These are phyloP conservation scores for Talaromyces sp. DNA, from an alignment of 2,329 filamentous ascomycete genomes.

Conservation along the genomic window DNA sequence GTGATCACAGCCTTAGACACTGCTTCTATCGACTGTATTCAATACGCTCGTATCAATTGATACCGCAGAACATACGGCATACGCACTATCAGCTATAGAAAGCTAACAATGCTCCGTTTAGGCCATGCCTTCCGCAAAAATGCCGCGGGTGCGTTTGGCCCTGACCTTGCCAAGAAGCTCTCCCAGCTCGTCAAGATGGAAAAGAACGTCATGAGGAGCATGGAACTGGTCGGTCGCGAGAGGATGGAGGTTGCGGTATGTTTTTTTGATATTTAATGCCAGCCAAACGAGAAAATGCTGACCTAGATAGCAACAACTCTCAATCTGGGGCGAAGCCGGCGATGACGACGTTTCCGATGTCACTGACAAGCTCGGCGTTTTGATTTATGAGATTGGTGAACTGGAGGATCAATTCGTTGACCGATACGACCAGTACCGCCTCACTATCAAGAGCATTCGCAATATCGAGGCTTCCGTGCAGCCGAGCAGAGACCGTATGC, in stretches of 20 bases:
- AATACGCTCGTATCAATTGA: not conserved
- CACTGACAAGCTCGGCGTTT: slow-evolving; percentile 95
- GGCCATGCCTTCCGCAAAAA: slow-evolving; percentile 60
- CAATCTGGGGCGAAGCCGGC: slow-evolving; percentile 90
- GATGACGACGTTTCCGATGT: slow-evolving; percentile 98
- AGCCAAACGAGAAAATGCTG: not conserved
- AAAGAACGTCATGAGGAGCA: slow-evolving; percentile 99
- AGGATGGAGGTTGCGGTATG: slow-evolving; percentile 97
- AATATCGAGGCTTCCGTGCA: slow-evolving; percentile 99
- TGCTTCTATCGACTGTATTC: not conserved
- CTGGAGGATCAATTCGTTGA: slow-evolving; percentile 98
- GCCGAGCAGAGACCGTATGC: slow-evolving; percentile 89
- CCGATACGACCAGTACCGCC: slow-evolving; percentile 97
- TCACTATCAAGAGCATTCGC: slow-evolving; percentile 98
- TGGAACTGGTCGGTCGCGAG: slow-evolving; percentile 91
- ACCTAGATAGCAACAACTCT: slow-evolving; percentile 80
- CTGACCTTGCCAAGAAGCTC: slow-evolving; percentile 95
- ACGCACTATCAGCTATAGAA: not conserved
- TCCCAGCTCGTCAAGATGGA: slow-evolving; percentile 99
- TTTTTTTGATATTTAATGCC: not conserved
- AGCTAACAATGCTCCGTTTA: slow-evolving; percentile 29
- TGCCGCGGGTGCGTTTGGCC: slow-evolving; percentile 55
- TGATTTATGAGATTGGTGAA: slow-evolving; percentile 98
- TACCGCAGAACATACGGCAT: not conserved
- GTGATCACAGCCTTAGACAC: not conserved